A percentile compares a stretch with the other conserved stretches of the same genome.
Evolutionary conservation across 768 basidiomycete species (phyloP).

Genomic region (Agaricus sinodeliciosus): DNA sequence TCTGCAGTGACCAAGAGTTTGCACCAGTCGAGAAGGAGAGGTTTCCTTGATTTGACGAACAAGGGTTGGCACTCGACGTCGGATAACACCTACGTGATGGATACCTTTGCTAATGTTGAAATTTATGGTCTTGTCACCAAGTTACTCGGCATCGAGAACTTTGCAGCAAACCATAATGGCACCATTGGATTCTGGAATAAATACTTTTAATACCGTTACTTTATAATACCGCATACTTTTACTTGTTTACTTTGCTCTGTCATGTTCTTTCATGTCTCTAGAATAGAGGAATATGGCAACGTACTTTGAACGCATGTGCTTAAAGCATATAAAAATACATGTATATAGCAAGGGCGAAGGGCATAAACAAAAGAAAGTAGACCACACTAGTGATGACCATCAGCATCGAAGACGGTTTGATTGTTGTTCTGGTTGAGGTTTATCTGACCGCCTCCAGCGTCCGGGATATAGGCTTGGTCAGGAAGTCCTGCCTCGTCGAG

Average conservation of each 20-base stretch:
- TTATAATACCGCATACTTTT: not conserved
- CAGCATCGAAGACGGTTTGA: constrained; percentile 75
- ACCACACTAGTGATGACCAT: constrained; percentile 29
- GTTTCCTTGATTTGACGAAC: constrained; percentile 14
- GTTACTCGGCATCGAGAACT: constrained; percentile 55
- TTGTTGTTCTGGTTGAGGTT: constrained; percentile 30
- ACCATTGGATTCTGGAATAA: constrained; percentile 80
- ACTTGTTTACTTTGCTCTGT: not conserved
- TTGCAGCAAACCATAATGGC: constrained; percentile 64
- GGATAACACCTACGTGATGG: constrained; percentile 64
- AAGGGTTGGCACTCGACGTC: constrained; percentile 65
- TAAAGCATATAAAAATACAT: not conserved
- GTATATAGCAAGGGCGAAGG: too few species aligned
- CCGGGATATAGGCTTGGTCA: constrained; percentile 73
- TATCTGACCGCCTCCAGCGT: constrained; percentile 52
- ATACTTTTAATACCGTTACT: constrained; percentile 40
- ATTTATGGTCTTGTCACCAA: constrained; percentile 79
- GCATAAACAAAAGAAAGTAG: not conserved
- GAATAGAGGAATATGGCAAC: not conserved
- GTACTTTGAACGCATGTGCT: not conserved
- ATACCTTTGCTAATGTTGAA: constrained; percentile 82
- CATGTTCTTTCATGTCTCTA: not conserved
- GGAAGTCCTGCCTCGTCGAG: constrained; percentile 83
- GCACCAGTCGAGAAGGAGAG: constrained; percentile 26
- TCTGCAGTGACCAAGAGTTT: constrained; percentile 58